Evolutionary conservation across 2,329 filamentous ascomycete genomes (phyloP).

Genomic region (Xylaria sp.): DNA sequence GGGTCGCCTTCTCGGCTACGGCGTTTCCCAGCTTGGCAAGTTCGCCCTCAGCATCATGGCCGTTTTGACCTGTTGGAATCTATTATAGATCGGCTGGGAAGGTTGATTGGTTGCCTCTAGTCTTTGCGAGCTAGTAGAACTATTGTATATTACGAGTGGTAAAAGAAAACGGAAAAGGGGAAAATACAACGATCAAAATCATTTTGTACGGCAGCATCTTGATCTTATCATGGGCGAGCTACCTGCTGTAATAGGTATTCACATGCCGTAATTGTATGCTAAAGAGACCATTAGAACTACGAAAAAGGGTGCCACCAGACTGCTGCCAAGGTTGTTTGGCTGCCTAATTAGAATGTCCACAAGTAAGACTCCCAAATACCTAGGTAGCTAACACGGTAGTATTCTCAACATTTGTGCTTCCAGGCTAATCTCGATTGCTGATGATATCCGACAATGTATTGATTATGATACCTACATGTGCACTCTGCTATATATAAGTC

Average conservation of each 20-base stretch:
- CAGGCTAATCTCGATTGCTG: background rate
- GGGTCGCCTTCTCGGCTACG: slow-evolving; percentile 57
- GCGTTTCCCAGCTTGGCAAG: slow-evolving; percentile 52
- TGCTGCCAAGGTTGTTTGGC: background rate
- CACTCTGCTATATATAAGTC: background rate
- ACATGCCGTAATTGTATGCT: background rate
- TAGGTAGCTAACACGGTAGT: background rate
- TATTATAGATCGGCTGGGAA: slow-evolving; percentile 46
- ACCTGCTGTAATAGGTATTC: background rate
- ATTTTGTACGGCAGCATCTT: background rate
- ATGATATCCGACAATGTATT: background rate
- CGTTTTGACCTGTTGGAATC: slow-evolving; percentile 55
- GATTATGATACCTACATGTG: background rate
- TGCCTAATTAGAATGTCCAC: background rate
- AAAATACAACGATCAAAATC: background rate
- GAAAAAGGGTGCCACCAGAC: background rate
- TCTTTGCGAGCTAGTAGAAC: background rate
- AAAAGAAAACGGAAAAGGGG: background rate
- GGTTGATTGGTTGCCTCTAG: background rate
- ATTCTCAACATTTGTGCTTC: background rate
- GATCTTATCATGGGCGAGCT: background rate
- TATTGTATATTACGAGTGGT: background rate
- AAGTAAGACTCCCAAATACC: background rate
- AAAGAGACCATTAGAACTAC: background rate
- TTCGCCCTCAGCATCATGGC: slow-evolving; percentile 57